Base-by-base conservation (phyloP, 495 filamentous ascomycete genomes). In the Daldinia grandis region DNA sequence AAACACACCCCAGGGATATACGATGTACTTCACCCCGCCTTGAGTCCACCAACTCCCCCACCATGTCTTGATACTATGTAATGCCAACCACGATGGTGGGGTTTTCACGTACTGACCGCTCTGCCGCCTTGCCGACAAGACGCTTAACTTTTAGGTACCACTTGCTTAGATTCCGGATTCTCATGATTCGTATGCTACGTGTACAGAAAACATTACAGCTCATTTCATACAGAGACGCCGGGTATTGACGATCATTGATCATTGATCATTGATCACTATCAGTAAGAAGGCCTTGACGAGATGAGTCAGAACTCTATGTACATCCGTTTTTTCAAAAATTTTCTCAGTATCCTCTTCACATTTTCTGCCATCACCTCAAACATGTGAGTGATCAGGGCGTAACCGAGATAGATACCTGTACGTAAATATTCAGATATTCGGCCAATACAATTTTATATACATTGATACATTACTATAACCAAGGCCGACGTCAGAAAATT, bases 41-140 rank as follows among this genome's bases (percentile, higher is more conserved):
- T n/a, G 8, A 7, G n/a, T 49, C 64, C 69, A 61, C 30, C 64
- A 28, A 40, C 33, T 63, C 58, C 69, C 64, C 69, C 69, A 68
- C 69, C 60, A 68, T 40, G 49, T 60, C 47, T 21, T 33, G 50
- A 57, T 57, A 37, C 49, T 57, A 57, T 57, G 53, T 65, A 64
- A 64, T 64, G 58, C 68, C 64, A 72, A 62, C 69, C 47, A 63
- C 56, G 58, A 63, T 72, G 61, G 64, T 65, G 69, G 69, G 64
- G 64, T 72, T 68, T 61, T 35, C 15, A 19, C 35, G 21, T 19
- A 54, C 58, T 65, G 63, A 66, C 69, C 69, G 69, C 63, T 64
- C 61, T 55, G 57, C 64, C 69, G 64, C 63, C 68, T 59, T 71
- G 42, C 64, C 37, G 64, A 64, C 69, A 55, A 55, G 47, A 64